Percentiles rank a stretch among this genome's conserved stretches.
These are phyloP conservation scores for Digitaria exilis DNA, from an alignment of 202 grass and related monocot species.

Conservation along the genomic window DNA sequence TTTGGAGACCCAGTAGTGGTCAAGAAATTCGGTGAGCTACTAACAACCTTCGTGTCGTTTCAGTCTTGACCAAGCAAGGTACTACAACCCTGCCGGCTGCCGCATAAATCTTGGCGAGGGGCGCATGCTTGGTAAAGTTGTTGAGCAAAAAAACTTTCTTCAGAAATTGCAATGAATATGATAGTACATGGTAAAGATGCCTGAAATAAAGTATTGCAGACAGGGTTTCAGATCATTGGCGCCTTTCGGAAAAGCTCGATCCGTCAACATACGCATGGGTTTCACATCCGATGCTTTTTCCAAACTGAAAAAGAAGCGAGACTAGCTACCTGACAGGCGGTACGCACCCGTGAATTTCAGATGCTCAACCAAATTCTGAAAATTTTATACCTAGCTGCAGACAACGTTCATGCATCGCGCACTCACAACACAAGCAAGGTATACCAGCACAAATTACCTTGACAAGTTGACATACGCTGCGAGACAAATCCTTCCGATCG, in stretches of 20 bases:
- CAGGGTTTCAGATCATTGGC: constrained; percentile 35
- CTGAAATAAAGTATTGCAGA: constrained; percentile 2
- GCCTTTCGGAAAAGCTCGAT: constrained; percentile 37
- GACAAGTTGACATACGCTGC: background rate
- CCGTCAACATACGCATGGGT: background rate
- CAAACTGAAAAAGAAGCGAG: background rate
- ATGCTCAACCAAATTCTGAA: background rate
- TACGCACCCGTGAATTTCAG: background rate
- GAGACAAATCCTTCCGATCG: background rate
- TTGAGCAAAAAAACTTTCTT: background rate
- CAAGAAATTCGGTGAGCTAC: constrained; percentile 12
- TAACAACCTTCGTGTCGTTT: background rate
- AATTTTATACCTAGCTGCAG: background rate
- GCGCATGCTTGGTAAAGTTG: constrained; percentile 1
- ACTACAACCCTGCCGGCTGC: too few species aligned
- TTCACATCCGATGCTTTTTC: constrained; percentile 38
- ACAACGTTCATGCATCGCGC: constrained; percentile 5
- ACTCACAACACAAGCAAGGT: constrained; percentile 38
- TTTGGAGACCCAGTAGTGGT: background rate
- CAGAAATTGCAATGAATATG: constrained; percentile 25
- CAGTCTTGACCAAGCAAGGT: background rate
- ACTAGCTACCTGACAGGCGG: background rate
- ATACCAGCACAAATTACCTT: background rate
- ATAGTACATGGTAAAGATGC: constrained; percentile 19
- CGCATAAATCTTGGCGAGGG: background rate